A percentile compares a stretch with the other conserved stretches of the same genome.
These are phyloP conservation scores for Prunus persica DNA, from an alignment of 306 rosid species.

Conservation along the genomic window Prunus_persica_NCBIv2 NC_034012.1:6807501-6808000, in stretches of 20 bases:
- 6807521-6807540: background rate
- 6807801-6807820: background rate
- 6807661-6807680: constrained; percentile 20
- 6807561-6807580: background rate
- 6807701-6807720: background rate
- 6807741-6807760: background rate
- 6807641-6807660: constrained; percentile 4
- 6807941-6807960: no score
- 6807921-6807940: no score
- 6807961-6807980: no score
- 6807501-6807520: background rate
- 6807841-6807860: background rate
- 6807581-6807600: background rate
- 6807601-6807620: constrained; percentile 1
- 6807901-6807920: no score
- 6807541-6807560: background rate
- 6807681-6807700: background rate
- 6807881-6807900: no score
- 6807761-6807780: background rate
- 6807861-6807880: background rate
- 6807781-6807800: background rate
- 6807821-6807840: background rate
- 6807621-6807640: background rate
- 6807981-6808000: no score
- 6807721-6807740: background rate